Evolutionary conservation across 306 rosid species (phyloP).

Genomic region (Inga oerstediana): DNA sequence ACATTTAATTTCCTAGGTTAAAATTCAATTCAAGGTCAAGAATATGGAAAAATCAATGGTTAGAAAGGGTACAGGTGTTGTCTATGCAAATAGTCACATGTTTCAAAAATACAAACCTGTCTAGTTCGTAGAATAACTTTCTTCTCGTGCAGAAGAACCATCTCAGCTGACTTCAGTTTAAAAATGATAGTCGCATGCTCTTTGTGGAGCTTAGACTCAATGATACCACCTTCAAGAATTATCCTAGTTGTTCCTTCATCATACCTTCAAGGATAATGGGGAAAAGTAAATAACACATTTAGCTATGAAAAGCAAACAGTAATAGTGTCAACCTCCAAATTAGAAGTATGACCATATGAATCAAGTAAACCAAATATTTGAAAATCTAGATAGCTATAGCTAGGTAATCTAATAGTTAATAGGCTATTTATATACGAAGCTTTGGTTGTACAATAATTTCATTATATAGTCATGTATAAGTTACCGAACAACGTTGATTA

Average conservation of each 20-base stretch:
- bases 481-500: not conserved
- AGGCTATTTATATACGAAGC: not conserved
- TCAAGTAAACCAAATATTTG: not conserved
- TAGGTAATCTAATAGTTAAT: not conserved
- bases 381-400: not conserved
- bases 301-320: slow-evolving; percentile 5
- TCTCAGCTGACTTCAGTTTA: slow-evolving; percentile 58
- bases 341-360: not conserved
- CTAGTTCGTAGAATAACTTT: slow-evolving; percentile 47
- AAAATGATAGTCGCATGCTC: slow-evolving; percentile 56
- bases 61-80: not conserved
- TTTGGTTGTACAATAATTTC: not conserved
- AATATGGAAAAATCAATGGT: not conserved
- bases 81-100: not conserved
- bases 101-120: slow-evolving; percentile 51
- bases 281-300: slow-evolving; percentile 8
- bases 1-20: not conserved
- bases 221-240: slow-evolving; percentile 55
- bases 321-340: not conserved
- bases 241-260: slow-evolving; percentile 62
- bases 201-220: slow-evolving; percentile 66
- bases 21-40: not conserved
- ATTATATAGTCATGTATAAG: not conserved
- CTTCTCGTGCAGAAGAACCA: slow-evolving; percentile 61
- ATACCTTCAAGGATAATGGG: slow-evolving; percentile 44